These are phyloP conservation scores for Aspergillus udagawae DNA, from an alignment of 2,329 filamentous ascomycete species.

Conservation along the genomic window DNA sequence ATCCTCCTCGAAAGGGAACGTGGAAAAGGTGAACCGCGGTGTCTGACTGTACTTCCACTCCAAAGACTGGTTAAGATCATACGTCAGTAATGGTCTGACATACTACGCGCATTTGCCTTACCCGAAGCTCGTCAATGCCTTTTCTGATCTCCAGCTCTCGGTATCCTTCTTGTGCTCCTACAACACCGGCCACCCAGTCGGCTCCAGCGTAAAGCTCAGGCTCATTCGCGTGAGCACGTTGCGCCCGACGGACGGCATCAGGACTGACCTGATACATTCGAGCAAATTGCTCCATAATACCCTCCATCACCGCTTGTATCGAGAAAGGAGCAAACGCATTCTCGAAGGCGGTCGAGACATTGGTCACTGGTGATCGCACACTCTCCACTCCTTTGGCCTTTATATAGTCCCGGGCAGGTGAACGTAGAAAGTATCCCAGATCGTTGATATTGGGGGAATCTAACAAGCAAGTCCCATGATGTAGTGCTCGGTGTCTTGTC, in stretches of 20 bases:
- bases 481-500: conserved; percentile 72
- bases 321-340: conserved; percentile 46
- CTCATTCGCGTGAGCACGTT: conserved; percentile 30
- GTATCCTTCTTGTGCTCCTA: conserved; percentile 50
- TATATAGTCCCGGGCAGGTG: conserved; percentile 73
- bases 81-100: neutral
- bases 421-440: conserved; percentile 68
- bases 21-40: conserved; percentile 72
- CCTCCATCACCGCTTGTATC: conserved; percentile 45
- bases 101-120: conserved; percentile 30
- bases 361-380: conserved; percentile 78
- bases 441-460: conserved; percentile 67
- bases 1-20: conserved; percentile 56
- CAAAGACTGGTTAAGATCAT: conserved; percentile 27
- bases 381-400: conserved; percentile 84
- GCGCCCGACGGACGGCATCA: conserved; percentile 31
- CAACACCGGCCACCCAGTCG: conserved; percentile 37
- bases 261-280: conserved; percentile 56
- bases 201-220: conserved; percentile 31
- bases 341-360: conserved; percentile 59
- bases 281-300: conserved; percentile 63
- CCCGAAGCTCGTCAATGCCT: conserved; percentile 56
- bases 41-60: conserved; percentile 82
- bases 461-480: conserved; percentile 89
- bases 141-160: conserved; percentile 53